Percentiles rank a stretch among this genome's conserved stretches.
These are phyloP conservation scores for Rhodotorula diobovata DNA, from an alignment of 768 basidiomycete genomes.

Conservation along the genomic window DNA sequence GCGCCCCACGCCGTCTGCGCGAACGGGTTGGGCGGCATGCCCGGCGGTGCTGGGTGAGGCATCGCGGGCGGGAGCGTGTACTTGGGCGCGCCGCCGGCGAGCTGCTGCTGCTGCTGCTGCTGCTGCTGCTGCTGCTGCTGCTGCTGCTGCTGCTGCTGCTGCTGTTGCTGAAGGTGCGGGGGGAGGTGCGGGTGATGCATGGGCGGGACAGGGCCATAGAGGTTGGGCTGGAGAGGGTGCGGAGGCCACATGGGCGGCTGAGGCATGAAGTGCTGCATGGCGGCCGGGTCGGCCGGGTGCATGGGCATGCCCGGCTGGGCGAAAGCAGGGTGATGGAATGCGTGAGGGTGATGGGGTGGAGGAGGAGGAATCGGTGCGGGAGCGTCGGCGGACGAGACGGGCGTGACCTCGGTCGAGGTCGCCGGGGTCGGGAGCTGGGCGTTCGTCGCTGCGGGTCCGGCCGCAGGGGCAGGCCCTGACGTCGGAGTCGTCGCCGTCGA, in stretches of 20 bases:
- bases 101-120: too few relatives aligned
- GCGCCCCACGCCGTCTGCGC: conserved; percentile 31
- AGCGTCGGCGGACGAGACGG: not conserved
- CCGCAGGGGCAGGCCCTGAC: not conserved
- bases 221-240: not conserved
- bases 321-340: not conserved
- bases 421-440: not conserved
- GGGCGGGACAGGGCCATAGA: not conserved
- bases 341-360: not conserved
- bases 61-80: not conserved
- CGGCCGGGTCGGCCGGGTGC: not conserved
- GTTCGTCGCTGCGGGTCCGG: not conserved
- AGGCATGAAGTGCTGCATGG: not conserved
- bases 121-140: too few relatives aligned
- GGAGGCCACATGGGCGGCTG: not conserved
- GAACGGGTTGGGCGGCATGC: conserved; percentile 2
- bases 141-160: too few relatives aligned
- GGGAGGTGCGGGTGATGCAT: too few relatives aligned
- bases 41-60: not conserved
- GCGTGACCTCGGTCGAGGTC: not conserved
- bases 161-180: not conserved
- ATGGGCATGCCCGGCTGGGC: not conserved
- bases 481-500: not conserved
- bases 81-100: not conserved
- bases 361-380: not conserved